Percentiles rank a stretch among this genome's conserved stretches.
Conservation (phyloP, 352 stramenopile genomes). For the Globisporangium recalcitrans region DNA sequence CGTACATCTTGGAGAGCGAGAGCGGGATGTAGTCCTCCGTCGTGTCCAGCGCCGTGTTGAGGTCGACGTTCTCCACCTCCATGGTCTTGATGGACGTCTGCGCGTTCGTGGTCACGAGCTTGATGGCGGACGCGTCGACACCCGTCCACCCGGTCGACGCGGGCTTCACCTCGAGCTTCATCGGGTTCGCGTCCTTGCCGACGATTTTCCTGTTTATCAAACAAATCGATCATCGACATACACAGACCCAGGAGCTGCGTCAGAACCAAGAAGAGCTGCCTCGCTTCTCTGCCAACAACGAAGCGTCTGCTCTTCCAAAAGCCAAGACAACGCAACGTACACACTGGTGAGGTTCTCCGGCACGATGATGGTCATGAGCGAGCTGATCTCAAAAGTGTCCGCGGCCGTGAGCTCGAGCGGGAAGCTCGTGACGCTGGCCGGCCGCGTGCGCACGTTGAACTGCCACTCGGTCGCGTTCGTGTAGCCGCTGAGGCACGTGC, state of each 20-base stretch:
- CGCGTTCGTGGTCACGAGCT: slow-evolving; percentile 34
- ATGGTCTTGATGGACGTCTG: slow-evolving; percentile 29
- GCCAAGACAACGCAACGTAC: slow-evolving; percentile 14
- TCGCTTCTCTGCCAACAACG: not conserved
- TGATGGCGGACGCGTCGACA: slow-evolving; percentile 27
- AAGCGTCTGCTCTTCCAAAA: not conserved
- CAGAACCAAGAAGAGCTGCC: not conserved
- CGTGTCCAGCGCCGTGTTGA: slow-evolving; percentile 29
- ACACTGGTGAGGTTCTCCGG: slow-evolving; percentile 28
- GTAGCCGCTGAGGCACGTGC: slow-evolving; percentile 50
- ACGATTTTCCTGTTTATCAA: slow-evolving; percentile 22
- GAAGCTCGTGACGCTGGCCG: slow-evolving; percentile 20
- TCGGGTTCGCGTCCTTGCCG: slow-evolving; percentile 20
- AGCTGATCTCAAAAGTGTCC: slow-evolving; percentile 33
- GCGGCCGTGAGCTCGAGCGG: slow-evolving; percentile 32
- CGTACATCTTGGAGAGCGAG: slow-evolving; percentile 39
- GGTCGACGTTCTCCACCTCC: slow-evolving; percentile 40
- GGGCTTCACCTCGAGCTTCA: slow-evolving; percentile 35
- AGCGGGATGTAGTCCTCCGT: slow-evolving; percentile 37
- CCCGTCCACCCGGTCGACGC: slow-evolving; percentile 37
- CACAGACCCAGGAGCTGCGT: not conserved
- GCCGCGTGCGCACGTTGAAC: slow-evolving; percentile 30
- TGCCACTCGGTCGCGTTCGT: slow-evolving; percentile 32
- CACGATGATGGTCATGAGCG: slow-evolving; percentile 43
- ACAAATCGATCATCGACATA: not conserved